phyloP scores from a whole-genome alignment of 2,329 filamentous ascomycete species.

The Chalara sp. region DNA sequence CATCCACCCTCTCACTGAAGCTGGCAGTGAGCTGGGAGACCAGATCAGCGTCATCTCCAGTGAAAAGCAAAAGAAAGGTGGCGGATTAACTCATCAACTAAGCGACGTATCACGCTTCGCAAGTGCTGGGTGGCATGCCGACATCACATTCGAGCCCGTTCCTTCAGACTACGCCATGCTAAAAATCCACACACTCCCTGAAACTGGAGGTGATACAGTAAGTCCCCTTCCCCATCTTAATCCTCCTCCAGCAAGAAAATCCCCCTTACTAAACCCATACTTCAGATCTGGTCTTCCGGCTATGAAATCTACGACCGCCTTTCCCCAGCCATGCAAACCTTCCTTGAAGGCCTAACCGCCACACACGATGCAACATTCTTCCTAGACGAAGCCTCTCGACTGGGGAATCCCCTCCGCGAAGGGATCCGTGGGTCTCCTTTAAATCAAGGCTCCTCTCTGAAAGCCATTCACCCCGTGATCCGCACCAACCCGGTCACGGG shows the following conservation, averaged over 20 bases:
- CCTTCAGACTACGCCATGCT: slow-evolving; percentile 48
- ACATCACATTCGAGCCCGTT: slow-evolving; percentile 47
- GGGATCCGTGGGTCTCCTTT: slow-evolving; percentile 38
- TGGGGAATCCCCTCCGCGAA: slow-evolving; percentile 33
- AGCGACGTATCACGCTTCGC: slow-evolving; percentile 45
- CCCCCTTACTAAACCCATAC: slow-evolving; percentile 31
- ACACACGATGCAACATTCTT: slow-evolving; percentile 44
- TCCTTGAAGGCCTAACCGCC: slow-evolving; percentile 42
- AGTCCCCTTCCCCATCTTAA: slow-evolving; percentile 28
- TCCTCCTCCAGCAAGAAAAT: slow-evolving; percentile 34
- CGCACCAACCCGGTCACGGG: slow-evolving; percentile 43
- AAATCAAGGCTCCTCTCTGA: slow-evolving; percentile 15
- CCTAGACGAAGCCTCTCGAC: slow-evolving; percentile 39
- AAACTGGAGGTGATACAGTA: slow-evolving; percentile 37
- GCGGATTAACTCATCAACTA: slow-evolving; percentile 38
- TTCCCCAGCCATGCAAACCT: slow-evolving; percentile 38
- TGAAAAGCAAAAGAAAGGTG: slow-evolving; percentile 26
- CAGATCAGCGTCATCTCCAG: slow-evolving; percentile 51
- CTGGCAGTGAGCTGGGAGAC: slow-evolving; percentile 44
- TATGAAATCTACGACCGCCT: slow-evolving; percentile 49
- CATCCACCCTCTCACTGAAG: slow-evolving; percentile 45
- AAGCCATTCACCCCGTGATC: slow-evolving; percentile 38
- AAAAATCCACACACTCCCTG: slow-evolving; percentile 40
- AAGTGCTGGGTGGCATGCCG: slow-evolving; percentile 43
- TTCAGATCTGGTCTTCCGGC: slow-evolving; percentile 40